phyloP scores from a whole-genome alignment of 2,329 filamentous ascomycete genomes.

The Cladophialophora psammophila region DNA sequence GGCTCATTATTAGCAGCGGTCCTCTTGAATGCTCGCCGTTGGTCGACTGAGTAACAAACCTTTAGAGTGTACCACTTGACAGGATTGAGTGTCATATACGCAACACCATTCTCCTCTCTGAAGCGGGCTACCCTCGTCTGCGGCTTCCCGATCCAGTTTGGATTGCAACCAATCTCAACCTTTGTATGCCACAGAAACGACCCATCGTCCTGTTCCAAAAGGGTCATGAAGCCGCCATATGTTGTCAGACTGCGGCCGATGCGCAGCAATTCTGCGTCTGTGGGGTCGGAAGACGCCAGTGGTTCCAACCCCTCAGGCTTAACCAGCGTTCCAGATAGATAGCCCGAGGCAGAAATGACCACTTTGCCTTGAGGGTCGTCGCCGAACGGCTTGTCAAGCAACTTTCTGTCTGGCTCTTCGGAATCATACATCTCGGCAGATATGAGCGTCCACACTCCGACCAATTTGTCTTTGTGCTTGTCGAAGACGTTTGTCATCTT shows the following conservation, averaged over 20 bases:
- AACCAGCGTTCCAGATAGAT: constrained; percentile 29
- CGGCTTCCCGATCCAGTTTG: constrained; percentile 31
- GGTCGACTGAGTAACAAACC: constrained; percentile 19
- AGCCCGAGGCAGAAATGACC: constrained; percentile 28
- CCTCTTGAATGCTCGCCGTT: not conserved
- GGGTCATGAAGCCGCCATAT: constrained; percentile 28
- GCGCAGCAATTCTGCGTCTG: constrained; percentile 29
- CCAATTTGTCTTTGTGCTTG: constrained; percentile 15
- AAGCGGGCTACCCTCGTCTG: constrained; percentile 25
- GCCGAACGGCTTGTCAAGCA: constrained; percentile 30
- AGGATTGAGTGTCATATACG: constrained; percentile 29
- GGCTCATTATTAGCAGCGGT: not conserved
- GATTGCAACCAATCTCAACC: constrained; percentile 32
- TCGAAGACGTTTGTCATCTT: constrained; percentile 23
- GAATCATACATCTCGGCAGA: constrained; percentile 21
- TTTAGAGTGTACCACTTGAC: constrained; percentile 28
- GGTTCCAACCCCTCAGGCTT: constrained; percentile 18
- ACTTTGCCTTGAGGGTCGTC: constrained; percentile 30
- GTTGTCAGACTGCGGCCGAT: constrained; percentile 22
- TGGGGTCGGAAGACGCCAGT: constrained; percentile 15
- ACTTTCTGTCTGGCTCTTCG: constrained; percentile 3
- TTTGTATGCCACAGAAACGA: constrained; percentile 31
- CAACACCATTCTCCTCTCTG: constrained; percentile 13
- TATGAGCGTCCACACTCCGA: constrained; percentile 22
- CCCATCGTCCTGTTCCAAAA: constrained; percentile 21